Evolutionary conservation across 2,329 filamentous ascomycete species (phyloP).

Genomic region (Fusarium ramigenum): DNA sequence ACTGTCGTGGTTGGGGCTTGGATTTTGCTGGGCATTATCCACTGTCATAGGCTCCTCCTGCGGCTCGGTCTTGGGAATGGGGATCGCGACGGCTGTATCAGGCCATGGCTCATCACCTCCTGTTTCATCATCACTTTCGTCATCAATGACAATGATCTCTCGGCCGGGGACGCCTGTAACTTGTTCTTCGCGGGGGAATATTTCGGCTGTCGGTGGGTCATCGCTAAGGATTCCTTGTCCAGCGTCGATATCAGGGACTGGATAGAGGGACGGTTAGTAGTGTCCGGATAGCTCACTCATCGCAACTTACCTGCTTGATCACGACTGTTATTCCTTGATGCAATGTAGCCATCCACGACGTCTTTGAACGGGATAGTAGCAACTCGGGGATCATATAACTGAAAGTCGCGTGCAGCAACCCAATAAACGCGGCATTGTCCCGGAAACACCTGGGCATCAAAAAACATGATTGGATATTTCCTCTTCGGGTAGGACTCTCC

Average conservation of each 20-base stretch:
- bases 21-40: accelerated
- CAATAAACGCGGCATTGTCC: background rate
- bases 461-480: slow-evolving; percentile 13
- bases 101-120: accelerated
- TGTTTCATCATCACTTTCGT: accelerated
- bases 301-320: background rate
- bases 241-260: accelerated
- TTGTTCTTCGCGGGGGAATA: background rate
- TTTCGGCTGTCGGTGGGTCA: background rate
- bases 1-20: accelerated
- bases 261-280: accelerated
- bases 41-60: accelerated
- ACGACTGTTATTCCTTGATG: background rate
- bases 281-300: accelerated
- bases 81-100: accelerated
- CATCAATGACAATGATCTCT: background rate
- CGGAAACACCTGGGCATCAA: background rate
- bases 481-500: background rate
- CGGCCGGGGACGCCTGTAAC: accelerated
- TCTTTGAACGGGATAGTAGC: background rate
- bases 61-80: background rate
- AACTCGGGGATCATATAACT: background rate
- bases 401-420: background rate
- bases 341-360: background rate
- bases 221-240: background rate